These are phyloP conservation scores for Parietichytrium sp. DNA, from an alignment of 108 stramenopile species.

Conservation along the genomic window DNA sequence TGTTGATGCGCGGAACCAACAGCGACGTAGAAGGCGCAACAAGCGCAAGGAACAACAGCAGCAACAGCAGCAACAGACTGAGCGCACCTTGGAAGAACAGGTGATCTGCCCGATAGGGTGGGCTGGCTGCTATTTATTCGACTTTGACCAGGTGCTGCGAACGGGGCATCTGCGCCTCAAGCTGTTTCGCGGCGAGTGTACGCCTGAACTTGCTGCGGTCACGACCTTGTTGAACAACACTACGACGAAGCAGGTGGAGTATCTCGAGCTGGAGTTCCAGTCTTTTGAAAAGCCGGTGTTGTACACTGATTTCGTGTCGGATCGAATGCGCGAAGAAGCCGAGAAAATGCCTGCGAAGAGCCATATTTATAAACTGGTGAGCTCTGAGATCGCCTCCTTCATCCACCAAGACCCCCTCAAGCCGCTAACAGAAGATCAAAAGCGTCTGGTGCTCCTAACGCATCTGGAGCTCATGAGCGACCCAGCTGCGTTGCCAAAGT, in stretches of 20 bases:
- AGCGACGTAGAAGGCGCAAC: too few relatives aligned
- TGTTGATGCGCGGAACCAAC: too few relatives aligned
- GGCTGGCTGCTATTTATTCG: conserved; percentile 23
- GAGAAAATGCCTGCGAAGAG: neutral
- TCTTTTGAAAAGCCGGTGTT: neutral
- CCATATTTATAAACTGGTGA: neutral
- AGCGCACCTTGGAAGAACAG: neutral
- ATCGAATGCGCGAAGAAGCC: neutral
- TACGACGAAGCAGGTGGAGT: neutral
- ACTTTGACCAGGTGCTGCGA: conserved; percentile 16
- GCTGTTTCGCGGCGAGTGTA: conserved; percentile 34
- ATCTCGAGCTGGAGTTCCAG: conserved; percentile 17
- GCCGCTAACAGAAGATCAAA: conserved; percentile 26
- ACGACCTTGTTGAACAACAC: conserved; percentile 20
- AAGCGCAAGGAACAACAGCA: neutral
- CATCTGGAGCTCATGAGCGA: neutral
- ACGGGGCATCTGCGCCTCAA: neutral
- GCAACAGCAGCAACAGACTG: neutral
- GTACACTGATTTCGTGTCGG: neutral
- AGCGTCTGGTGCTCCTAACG: conserved; percentile 41
- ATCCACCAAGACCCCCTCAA: conserved; percentile 37
- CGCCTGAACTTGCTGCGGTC: neutral
- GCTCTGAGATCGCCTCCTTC: neutral
- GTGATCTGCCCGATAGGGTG: neutral
- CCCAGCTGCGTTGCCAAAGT: conserved; percentile 47